Conservation (phyloP, 1,284 basidiomycete species). For the Microbotryum silenes-acaulis region DNA sequence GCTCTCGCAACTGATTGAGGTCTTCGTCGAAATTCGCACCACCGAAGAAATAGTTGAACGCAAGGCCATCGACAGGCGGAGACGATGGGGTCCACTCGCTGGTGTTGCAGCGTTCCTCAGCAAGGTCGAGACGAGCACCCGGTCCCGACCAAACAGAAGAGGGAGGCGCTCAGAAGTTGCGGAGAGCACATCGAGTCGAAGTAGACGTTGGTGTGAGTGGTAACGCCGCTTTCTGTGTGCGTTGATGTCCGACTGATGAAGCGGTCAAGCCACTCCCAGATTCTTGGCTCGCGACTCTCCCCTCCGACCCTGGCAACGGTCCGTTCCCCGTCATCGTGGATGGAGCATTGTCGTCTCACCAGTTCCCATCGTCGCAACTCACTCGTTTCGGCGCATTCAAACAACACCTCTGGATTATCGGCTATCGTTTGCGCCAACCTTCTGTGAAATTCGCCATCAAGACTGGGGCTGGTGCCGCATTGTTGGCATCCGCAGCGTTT, state of each 20-base stretch:
- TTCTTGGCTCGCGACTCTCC: no score
- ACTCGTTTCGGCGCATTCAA: constrained; percentile 46
- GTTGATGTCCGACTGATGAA: no score
- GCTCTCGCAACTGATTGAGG: constrained; percentile 67
- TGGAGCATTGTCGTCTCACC: constrained; percentile 25
- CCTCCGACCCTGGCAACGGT: no score
- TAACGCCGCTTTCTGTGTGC: no score
- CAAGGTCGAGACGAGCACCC: no score
- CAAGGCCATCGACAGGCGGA: not conserved
- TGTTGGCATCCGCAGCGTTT: constrained; percentile 26
- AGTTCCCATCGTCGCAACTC: not conserved
- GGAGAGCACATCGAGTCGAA: no score
- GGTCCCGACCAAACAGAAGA: no score
- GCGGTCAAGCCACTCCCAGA: no score
- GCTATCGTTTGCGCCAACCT: constrained; percentile 60
- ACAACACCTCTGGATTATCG: constrained; percentile 60
- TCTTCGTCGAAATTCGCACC: constrained; percentile 39
- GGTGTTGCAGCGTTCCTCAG: not conserved
- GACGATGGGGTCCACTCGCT: constrained; percentile 13
- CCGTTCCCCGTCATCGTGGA: constrained; percentile 27
- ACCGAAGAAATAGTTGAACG: constrained; percentile 26
- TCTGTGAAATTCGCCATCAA: constrained; percentile 85
- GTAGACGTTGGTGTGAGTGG: no score
- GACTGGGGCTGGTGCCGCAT: constrained; percentile 50
- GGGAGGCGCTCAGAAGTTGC: no score